Conservation (phyloP, 768 basidiomycete genomes). For the Leccinellum rugosiceps region DNA sequence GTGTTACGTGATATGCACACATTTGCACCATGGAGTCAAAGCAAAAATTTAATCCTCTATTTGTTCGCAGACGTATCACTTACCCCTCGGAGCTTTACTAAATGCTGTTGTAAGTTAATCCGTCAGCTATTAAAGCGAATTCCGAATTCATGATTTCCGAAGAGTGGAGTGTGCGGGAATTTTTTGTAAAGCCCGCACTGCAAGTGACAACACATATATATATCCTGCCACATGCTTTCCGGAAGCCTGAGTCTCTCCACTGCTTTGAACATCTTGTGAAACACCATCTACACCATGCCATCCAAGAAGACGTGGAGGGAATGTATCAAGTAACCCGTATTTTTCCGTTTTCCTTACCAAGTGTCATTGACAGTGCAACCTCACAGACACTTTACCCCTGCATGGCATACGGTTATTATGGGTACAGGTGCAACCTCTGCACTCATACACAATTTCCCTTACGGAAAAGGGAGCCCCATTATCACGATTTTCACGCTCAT, state of each 20-base stretch:
- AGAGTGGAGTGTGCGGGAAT: neutral
- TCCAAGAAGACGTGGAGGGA: constrained; percentile 36
- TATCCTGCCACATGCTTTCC: neutral
- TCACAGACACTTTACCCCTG: constrained; percentile 43
- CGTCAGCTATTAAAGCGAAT: neutral
- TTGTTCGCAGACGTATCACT: neutral
- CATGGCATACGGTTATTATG: constrained; percentile 48
- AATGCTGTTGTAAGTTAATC: neutral
- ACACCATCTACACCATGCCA: constrained; percentile 5
- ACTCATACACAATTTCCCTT: constrained; percentile 43
- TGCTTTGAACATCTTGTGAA: neutral
- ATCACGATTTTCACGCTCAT: constrained; percentile 35
- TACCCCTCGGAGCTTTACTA: neutral
- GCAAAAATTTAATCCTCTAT: neutral
- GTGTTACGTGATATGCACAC: too few relatives aligned
- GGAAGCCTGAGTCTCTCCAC: neutral
- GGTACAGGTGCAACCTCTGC: constrained; percentile 42
- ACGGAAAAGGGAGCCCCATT: constrained; percentile 33
- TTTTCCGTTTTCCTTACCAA: neutral
- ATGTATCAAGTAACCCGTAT: constrained; percentile 30
- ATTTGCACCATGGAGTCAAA: neutral
- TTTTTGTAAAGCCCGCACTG: neutral
- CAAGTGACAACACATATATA: neutral
- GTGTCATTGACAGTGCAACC: neutral
- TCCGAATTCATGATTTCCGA: neutral